A percentile compares a stretch with the other conserved stretches of the same genome.
Conservation (phyloP, 331 rosid species). For the Rhamnella rubrinervis region DNA sequence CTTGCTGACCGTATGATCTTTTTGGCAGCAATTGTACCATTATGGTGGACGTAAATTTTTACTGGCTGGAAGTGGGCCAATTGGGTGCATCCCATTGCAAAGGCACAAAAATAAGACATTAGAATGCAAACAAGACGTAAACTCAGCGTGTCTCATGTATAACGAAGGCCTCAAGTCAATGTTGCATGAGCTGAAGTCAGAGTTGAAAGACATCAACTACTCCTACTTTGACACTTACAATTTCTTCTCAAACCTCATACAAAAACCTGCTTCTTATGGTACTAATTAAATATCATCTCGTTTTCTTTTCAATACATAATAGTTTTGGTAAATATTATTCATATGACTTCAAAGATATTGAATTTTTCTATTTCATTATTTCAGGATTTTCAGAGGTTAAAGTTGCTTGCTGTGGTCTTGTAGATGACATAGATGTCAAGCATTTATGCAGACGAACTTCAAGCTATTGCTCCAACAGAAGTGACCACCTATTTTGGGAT, state of each 20-base stretch:
- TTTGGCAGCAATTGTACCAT: conserved; percentile 49
- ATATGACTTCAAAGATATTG: too few species aligned
- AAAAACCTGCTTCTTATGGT: conserved; percentile 52
- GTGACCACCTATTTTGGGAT: conserved; percentile 74
- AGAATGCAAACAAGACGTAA: conserved; percentile 48
- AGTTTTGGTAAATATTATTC: too few species aligned
- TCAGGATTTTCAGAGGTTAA: conserved; percentile 69
- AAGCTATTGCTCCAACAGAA: conserved; percentile 57
- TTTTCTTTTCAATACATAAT: too few species aligned
- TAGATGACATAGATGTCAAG: conserved; percentile 44
- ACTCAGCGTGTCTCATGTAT: conserved; percentile 45
- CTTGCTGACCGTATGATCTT: too few species aligned
- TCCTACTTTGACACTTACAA: conserved; percentile 59
- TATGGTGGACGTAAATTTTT: conserved; percentile 65
- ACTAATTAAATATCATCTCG: not conserved
- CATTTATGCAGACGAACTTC: conserved; percentile 55
- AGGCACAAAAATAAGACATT: conserved; percentile 47
- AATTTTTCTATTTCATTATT: not conserved
- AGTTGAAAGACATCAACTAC: conserved; percentile 2
- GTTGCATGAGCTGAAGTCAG: too few species aligned
- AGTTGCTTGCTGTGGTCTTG: conserved; percentile 78
- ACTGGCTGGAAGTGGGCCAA: conserved; percentile 47
- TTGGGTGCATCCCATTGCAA: conserved; percentile 71
- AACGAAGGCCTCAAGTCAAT: conserved; percentile 40
- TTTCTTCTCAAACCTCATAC: conserved; percentile 38